Percentiles rank a stretch among this genome's conserved stretches.
Conservation (phyloP, 2,329 filamentous ascomycete species). For the Colletotrichum lindemuthianum region DNA sequence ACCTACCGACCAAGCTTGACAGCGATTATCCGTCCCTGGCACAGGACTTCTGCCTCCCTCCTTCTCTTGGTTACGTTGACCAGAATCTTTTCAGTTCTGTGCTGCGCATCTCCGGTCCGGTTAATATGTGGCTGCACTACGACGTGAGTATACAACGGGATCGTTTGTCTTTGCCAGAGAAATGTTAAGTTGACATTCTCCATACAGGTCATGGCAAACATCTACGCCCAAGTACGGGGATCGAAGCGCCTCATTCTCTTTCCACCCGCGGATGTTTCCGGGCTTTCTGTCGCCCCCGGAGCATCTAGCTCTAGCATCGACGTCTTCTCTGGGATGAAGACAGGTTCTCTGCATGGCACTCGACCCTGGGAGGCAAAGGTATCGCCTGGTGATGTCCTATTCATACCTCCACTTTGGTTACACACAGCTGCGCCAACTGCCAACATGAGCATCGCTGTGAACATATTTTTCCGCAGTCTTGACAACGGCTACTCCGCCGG, state of each 20-base stretch:
- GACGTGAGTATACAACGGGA: slow-evolving; percentile 60
- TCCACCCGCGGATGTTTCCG: slow-evolving; percentile 77
- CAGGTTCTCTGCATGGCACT: slow-evolving; percentile 54
- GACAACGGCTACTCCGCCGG: slow-evolving; percentile 75
- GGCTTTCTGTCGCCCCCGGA: slow-evolving; percentile 77
- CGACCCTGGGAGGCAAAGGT: slow-evolving; percentile 75
- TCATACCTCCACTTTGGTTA: slow-evolving; percentile 85
- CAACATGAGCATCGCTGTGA: slow-evolving; percentile 79
- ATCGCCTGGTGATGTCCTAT: slow-evolving; percentile 78
- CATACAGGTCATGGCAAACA: slow-evolving; percentile 81
- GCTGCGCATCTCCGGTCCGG: slow-evolving; percentile 79
- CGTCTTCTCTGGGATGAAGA: slow-evolving; percentile 66
- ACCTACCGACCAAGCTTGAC: slow-evolving; percentile 74
- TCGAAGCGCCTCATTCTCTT: slow-evolving; percentile 80
- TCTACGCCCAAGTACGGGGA: slow-evolving; percentile 82
- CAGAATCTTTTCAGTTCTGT: slow-evolving; percentile 81
- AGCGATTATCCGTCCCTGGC: slow-evolving; percentile 78
- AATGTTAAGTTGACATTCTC: not conserved
- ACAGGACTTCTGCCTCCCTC: slow-evolving; percentile 75
- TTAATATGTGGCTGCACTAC: slow-evolving; percentile 92
- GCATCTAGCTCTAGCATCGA: slow-evolving; percentile 83
- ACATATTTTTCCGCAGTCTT: slow-evolving; percentile 85
- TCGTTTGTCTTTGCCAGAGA: not conserved
- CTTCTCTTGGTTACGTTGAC: slow-evolving; percentile 65
- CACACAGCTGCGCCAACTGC: slow-evolving; percentile 75